phyloP scores from a whole-genome alignment of 2,329 filamentous ascomycete genomes.

The Calonectria pteridis region DNA sequence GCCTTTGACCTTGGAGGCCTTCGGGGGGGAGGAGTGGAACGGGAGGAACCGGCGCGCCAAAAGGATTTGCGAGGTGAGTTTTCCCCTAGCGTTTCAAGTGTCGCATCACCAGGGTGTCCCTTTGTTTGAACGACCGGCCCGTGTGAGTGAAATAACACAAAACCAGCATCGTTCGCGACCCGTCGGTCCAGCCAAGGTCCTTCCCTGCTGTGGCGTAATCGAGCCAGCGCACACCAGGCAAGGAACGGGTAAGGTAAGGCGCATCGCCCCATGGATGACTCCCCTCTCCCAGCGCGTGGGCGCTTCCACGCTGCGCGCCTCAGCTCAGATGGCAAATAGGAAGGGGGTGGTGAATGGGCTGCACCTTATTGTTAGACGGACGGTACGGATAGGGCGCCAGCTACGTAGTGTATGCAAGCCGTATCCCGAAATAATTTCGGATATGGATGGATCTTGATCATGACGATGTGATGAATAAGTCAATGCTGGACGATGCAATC shows the following conservation, averaged over 20 bases:
- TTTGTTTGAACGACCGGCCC: not conserved
- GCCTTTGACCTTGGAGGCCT: not conserved
- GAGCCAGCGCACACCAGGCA: not conserved
- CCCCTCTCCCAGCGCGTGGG: not conserved
- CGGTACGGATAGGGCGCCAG: not conserved
- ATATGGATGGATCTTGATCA: not conserved
- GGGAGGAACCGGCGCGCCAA: not conserved
- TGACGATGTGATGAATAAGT: not conserved
- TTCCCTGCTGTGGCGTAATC: not conserved
- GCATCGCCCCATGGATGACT: not conserved
- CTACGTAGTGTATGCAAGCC: not conserved
- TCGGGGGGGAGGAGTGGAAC: not conserved
- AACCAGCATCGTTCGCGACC: not conserved
- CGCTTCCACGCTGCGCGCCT: not conserved
- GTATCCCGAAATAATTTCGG: conserved; percentile 9
- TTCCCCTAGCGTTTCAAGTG: conserved; percentile 2
- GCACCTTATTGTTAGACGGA: not conserved
- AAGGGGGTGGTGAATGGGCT: not conserved
- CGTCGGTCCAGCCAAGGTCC: not conserved
- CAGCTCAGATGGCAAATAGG: not conserved
- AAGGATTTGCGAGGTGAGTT: not conserved
- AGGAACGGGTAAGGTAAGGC: not conserved
- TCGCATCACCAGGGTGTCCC: conserved; percentile 3
- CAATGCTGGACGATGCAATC: conserved; percentile 17
- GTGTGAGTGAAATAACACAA: not conserved